Base-by-base conservation (phyloP, 2,329 filamentous ascomycete species). In the Cryphonectria nitschkei region DNA sequence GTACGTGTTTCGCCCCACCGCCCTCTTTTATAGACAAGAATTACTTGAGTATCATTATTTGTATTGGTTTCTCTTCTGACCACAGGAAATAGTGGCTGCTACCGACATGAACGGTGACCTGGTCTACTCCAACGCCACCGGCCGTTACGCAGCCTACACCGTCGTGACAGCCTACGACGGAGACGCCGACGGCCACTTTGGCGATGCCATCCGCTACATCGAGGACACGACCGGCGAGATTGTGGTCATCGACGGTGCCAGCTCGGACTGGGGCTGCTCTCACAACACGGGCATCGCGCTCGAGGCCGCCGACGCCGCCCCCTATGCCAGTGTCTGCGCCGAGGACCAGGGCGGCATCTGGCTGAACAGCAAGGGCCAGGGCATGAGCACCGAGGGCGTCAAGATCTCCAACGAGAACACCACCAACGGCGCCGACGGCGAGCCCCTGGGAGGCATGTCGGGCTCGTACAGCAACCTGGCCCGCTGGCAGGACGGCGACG, bases 211-310 rank as follows among this genome's bases (percentile, higher is more conserved):
- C 69, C 81, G 81, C 68, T 82, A 82, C 74, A 69, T 82, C 69
- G 85, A 81, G 68, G 84, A 88, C 50, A 79, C 60, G 11, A 63
- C 81, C 26, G 88, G 88, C 16, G 83, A 80, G 9, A 78, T 89
- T 3, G 79, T 86, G 74, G 81, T 78, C 14, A 88, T 89, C 71
- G 65, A 77, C 1, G 87, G 86, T 0, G 86, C 88, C 2, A 84
- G 84, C 60, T 87, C 84, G 69, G 81, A 82, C 19, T 90, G 87
- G 84, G 88, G 88, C 26, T 90, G 88, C 81, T 88, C 85, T 7
- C 88, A 90, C 82, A 90, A 90, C 80, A 90, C 88, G 0, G 88
- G 88, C 69, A 90, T 90, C 69, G 88, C 87, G 7, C 85, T 90
- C 68, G 88, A 89, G 76, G 87, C 84, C 26, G 87, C 88, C 29